These are phyloP conservation scores for Phytophthora rubi DNA, from an alignment of 352 stramenopile species.

Conservation along the genomic window DNA sequence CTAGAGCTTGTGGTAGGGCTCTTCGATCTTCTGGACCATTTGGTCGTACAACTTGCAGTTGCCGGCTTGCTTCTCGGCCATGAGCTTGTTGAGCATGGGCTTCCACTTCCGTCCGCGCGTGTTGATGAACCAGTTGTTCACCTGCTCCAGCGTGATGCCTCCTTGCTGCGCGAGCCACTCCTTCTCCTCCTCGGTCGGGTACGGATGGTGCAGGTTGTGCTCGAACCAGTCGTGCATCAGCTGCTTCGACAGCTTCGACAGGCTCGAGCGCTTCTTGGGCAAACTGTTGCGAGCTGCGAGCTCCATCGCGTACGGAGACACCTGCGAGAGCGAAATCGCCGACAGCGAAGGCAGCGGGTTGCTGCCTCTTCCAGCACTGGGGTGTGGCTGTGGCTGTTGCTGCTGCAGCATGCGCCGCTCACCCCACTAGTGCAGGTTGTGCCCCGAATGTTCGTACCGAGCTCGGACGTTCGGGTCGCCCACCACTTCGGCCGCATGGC, in stretches of 20 bases:
- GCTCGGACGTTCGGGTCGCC: conserved; percentile 34
- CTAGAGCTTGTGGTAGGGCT: conserved; percentile 68
- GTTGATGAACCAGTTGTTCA: conserved; percentile 93
- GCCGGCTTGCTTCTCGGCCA: conserved; percentile 67
- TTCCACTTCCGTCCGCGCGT: conserved; percentile 88
- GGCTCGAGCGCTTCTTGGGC: conserved; percentile 76
- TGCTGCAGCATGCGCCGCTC: conserved; percentile 37
- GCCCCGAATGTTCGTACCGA: conserved; percentile 36
- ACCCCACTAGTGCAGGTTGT: conserved; percentile 44
- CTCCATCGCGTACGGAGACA: conserved; percentile 46
- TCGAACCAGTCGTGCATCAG: conserved; percentile 85
- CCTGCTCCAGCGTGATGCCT: conserved; percentile 85
- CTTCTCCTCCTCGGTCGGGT: conserved; percentile 88
- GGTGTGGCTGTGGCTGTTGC: neutral
- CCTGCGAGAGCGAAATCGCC: conserved; percentile 26
- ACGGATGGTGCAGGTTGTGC: conserved; percentile 84
- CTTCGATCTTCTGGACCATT: conserved; percentile 82
- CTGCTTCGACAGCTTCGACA: conserved; percentile 79
- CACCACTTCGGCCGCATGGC: conserved; percentile 20
- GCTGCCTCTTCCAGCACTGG: conserved; percentile 1
- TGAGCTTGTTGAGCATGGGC: conserved; percentile 77
- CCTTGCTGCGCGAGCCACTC: conserved; percentile 62
- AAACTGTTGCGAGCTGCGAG: conserved; percentile 40
- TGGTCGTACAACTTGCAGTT: conserved; percentile 73
- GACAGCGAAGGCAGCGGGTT: conserved; percentile 16